Base-by-base conservation (phyloP, 2,329 filamentous ascomycete species). In the Calonectria honghensis region DNA sequence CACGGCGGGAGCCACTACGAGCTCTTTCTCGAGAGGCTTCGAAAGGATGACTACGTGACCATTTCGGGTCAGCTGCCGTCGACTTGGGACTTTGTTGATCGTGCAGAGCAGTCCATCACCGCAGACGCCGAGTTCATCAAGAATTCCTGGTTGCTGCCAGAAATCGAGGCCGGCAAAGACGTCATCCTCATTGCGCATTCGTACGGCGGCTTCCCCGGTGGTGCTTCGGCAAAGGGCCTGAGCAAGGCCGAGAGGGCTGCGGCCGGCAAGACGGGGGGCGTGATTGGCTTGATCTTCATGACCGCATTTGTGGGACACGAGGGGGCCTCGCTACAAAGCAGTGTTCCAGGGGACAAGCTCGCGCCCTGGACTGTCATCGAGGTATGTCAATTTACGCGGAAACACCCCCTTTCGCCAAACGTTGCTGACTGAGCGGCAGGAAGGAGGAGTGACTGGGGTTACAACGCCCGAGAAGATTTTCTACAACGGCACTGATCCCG, bases 401-500 rank as follows among this genome's bases (percentile, higher is more conserved):
- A 10, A 35, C 32, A 35, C 10, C 9, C 9, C 9, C 11, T 35
- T 11, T 16, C 14, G 27, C 2, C 6, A 59, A 11, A 39, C 32
- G 4, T 16, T 16, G n/a, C 35, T 54, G 20, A 64, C 35, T 37
- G 2, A 1, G 6, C 2, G 24, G 14, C 14, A 74, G 73, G 48
- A 72, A 59, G 63, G 48, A 13, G 64, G 52, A 6, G 63, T 65
- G 54, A 45, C 9, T 51, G 9, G 37, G 9, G 68, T 68, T 27
- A 50, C 32, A 11, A 64, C 63, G 27, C 95, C 94, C 96, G 41
- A 67, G 31, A n/a, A 51, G 16, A 20, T 74, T 2, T 76, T 76
- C 52, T 76, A 74, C 59, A 69, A 70, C 41, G 64, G 37, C 3
- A 59, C 70, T 4, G 66, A 74, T 31, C 29, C 32, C 11, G 10